Evolutionary conservation across 2,329 filamentous ascomycete genomes (phyloP).

Genomic region (Aspergillus texensis): DNA sequence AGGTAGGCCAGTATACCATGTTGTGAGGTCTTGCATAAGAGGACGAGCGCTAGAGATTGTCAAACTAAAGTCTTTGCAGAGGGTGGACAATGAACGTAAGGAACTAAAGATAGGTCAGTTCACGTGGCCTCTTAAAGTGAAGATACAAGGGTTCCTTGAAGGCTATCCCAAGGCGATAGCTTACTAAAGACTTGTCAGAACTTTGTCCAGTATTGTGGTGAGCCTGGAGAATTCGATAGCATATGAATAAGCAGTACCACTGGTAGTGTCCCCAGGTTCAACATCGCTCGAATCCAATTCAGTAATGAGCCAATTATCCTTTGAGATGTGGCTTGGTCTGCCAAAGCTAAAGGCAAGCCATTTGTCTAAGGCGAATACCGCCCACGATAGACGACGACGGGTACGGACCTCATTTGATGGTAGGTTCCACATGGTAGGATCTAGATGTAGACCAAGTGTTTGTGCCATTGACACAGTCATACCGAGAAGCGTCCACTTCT

Average conservation of each 20-base stretch:
- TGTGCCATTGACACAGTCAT: not conserved
- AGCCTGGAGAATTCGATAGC: not conserved
- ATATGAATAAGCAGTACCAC: not conserved
- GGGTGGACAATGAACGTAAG: not conserved
- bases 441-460: not conserved
- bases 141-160: slow-evolving; percentile 8
- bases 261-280: not conserved
- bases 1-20: not conserved
- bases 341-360: slow-evolving; percentile 8
- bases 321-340: slow-evolving; percentile 1
- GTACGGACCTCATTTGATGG: not conserved
- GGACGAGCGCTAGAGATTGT: not conserved
- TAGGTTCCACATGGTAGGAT: not conserved
- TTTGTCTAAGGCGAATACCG: slow-evolving; percentile 4
- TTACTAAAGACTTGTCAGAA: not conserved
- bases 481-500: not conserved
- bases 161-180: not conserved
- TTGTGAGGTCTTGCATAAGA: not conserved
- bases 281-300: not conserved
- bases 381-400: slow-evolving; percentile 4
- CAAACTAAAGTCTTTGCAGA: slow-evolving; percentile 3
- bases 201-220: not conserved
- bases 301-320: slow-evolving; percentile 1
- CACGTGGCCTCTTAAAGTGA: not conserved
- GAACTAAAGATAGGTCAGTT: not conserved